phyloP scores from a whole-genome alignment of 257 asterid species.

The Plantago major region DNA sequence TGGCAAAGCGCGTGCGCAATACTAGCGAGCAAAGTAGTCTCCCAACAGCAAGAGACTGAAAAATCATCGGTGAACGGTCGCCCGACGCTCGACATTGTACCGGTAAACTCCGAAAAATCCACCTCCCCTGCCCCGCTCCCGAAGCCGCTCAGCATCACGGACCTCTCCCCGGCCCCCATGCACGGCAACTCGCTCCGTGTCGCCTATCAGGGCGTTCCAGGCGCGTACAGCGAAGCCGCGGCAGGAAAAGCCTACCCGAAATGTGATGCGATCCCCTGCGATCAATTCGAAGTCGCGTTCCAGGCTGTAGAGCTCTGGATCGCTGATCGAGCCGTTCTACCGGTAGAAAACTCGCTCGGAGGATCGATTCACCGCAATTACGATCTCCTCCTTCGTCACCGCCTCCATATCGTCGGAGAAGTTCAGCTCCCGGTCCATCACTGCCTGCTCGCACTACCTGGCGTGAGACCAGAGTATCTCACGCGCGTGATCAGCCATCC shows the following conservation, averaged over 20 bases:
- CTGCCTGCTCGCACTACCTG: conserved; percentile 82
- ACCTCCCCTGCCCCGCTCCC: conserved; percentile 24
- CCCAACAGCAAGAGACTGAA: conserved; percentile 56
- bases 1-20: conserved; percentile 87
- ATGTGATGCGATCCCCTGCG: conserved; percentile 86
- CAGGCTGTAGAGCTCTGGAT: conserved; percentile 91
- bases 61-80: conserved; percentile 28
- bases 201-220: conserved; percentile 91
- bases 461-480: conserved; percentile 51
- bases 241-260: conserved; percentile 81
- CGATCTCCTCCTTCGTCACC: conserved; percentile 95
- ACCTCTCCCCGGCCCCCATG: conserved; percentile 82
- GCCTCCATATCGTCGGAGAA: conserved; percentile 92
- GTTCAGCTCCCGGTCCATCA: conserved; percentile 90
- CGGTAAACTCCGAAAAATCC: background rate
- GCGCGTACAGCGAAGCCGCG: conserved; percentile 90
- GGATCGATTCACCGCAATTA: conserved; percentile 91
- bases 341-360: conserved; percentile 87
- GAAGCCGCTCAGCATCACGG: conserved; percentile 54
- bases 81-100: conserved; percentile 45
- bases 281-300: conserved; percentile 86
- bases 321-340: conserved; percentile 84
- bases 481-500: conserved; percentile 84
- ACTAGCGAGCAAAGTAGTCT: conserved; percentile 60
- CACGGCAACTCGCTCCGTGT: conserved; percentile 80